These are phyloP conservation scores for Suillus ampliporus DNA, from an alignment of 768 basidiomycete species.

Conservation along the genomic window DNA sequence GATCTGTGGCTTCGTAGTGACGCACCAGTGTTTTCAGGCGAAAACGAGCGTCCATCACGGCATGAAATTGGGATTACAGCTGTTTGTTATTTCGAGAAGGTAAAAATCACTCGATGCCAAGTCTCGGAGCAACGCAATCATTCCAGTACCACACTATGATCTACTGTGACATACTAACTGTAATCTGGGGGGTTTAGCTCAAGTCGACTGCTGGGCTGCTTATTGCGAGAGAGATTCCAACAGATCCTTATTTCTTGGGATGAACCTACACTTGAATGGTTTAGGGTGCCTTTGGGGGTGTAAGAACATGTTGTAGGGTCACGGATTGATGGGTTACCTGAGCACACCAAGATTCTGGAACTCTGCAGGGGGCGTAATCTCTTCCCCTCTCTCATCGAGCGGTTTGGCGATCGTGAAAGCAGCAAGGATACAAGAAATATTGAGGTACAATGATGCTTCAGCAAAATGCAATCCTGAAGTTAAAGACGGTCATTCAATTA, in stretches of 20 bases:
- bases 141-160: too few species aligned
- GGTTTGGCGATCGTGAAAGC: conserved; percentile 45
- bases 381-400: conserved; percentile 22
- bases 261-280: conserved; percentile 6
- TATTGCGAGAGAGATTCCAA: neutral
- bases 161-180: too few species aligned
- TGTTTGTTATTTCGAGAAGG: too few species aligned
- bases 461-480: conserved; percentile 30
- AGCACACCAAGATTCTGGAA: neutral
- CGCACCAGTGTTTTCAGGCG: too few species aligned
- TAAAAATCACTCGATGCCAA: too few species aligned
- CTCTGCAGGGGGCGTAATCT: conserved; percentile 2
- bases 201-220: neutral
- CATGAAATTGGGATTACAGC: too few species aligned
- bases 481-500: neutral
- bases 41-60: too few species aligned
- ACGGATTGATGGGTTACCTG: neutral
- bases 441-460: conserved; percentile 41
- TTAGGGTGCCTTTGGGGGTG: neutral
- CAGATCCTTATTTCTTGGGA: neutral
- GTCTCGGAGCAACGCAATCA: too few species aligned
- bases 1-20: too few species aligned
- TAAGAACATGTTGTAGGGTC: neutral
- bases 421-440: conserved; percentile 42
- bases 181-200: too few species aligned